Percentiles rank a stretch among this genome's conserved stretches.
These are phyloP conservation scores for Cercospora sesami DNA, from an alignment of 2,329 filamentous ascomycete genomes.

Conservation along the genomic window DNA sequence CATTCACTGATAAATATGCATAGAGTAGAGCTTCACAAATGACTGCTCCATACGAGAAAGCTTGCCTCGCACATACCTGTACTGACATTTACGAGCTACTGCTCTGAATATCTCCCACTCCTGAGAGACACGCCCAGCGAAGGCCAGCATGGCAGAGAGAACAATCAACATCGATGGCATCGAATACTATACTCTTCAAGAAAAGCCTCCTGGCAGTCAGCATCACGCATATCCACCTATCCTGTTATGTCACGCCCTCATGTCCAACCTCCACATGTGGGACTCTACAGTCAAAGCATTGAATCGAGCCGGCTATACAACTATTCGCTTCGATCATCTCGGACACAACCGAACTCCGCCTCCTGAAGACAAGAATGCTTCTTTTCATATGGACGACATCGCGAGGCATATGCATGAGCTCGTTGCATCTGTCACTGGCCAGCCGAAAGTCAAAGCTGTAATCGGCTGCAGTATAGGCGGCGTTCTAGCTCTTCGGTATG, in stretches of 20 bases:
- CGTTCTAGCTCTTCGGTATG: conserved; percentile 33
- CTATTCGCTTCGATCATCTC: conserved; percentile 35
- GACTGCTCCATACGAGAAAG: neutral
- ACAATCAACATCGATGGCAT: conserved; percentile 30
- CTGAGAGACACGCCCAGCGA: neutral
- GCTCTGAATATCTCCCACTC: neutral
- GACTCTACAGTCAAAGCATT: conserved; percentile 30
- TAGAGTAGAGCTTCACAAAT: neutral
- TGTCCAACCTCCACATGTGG: conserved; percentile 35
- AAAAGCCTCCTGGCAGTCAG: conserved; percentile 17
- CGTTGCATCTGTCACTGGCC: conserved; percentile 21
- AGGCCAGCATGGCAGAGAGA: conserved; percentile 7
- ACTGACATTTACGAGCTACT: neutral
- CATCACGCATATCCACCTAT: conserved; percentile 14
- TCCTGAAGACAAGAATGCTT: conserved; percentile 10
- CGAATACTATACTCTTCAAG: conserved; percentile 32
- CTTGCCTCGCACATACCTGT: neutral
- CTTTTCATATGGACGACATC: conserved; percentile 31
- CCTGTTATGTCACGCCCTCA: conserved; percentile 36
- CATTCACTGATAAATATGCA: neutral
- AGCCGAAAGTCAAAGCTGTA: conserved; percentile 26
- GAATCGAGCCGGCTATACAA: conserved; percentile 29
- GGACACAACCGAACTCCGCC: conserved; percentile 33
- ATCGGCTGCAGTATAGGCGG: conserved; percentile 36
- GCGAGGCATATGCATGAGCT: conserved; percentile 32